These are phyloP conservation scores for Aeminium ludgeri DNA, from an alignment of 495 filamentous ascomycete species.

Conservation along the genomic window DNA sequence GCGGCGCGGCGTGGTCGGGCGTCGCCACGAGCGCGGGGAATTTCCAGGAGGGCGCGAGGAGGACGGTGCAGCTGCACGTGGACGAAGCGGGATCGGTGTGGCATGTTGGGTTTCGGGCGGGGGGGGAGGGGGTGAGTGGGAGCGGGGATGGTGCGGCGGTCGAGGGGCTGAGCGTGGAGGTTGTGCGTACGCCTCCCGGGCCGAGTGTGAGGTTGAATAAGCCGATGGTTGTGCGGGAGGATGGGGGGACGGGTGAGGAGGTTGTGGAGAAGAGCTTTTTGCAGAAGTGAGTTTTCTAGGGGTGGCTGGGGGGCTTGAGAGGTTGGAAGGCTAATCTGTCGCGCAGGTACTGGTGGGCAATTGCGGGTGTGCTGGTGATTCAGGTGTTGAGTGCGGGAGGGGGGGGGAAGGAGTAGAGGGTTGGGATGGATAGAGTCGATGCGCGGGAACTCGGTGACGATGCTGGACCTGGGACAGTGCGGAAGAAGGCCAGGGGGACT, in stretches of 20 bases:
- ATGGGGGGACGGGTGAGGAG: conserved; percentile 39
- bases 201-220: conserved; percentile 44
- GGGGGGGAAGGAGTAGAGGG: background rate
- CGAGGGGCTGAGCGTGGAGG: conserved; percentile 33
- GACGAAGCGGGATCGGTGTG: conserved; percentile 20
- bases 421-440: no score
- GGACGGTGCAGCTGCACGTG: conserved; percentile 21
- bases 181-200: conserved; percentile 31
- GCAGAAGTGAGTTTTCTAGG: conserved; percentile 41
- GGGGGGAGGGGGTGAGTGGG: conserved; percentile 5
- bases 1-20: conserved; percentile 19
- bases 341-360: conserved; percentile 34
- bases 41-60: conserved; percentile 16
- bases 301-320: conserved; percentile 13
- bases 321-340: background rate
- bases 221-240: conserved; percentile 43
- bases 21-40: conserved; percentile 21
- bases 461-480: no score
- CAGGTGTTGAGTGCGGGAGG: conserved; percentile 17
- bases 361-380: conserved; percentile 21
- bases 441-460: no score
- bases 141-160: conserved; percentile 16
- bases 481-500: no score
- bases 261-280: conserved; percentile 48
- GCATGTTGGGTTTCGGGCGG: conserved; percentile 23